These are phyloP conservation scores for Solanum dulcamara DNA, from an alignment of 257 asterid species.

Conservation along the genomic window DNA sequence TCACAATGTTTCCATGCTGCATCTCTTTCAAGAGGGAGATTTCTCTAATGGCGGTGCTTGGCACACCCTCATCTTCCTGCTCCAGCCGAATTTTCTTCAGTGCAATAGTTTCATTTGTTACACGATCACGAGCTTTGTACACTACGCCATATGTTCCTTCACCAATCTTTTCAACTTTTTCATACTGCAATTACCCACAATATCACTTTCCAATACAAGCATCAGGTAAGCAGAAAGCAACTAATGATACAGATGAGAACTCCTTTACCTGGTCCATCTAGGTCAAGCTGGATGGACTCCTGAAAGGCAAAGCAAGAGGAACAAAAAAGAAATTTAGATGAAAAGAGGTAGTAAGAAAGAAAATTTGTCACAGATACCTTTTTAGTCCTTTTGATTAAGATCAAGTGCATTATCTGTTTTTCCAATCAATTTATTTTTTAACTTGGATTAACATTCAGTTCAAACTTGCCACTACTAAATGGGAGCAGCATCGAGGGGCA, in stretches of 20 bases:
- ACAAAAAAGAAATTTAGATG: neutral
- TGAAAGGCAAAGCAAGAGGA: neutral
- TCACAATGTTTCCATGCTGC: conserved; percentile 90
- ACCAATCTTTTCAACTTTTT: conserved; percentile 93
- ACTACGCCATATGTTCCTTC: conserved; percentile 98
- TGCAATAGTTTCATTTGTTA: conserved; percentile 84
- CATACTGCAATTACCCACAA: conserved; percentile 45
- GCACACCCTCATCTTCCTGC: conserved; percentile 99
- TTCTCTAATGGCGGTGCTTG: conserved; percentile 94
- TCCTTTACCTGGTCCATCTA: conserved; percentile 77
- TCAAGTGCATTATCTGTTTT: neutral
- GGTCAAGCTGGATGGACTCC: conserved; percentile 13
- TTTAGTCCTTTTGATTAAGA: neutral
- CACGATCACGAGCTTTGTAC: conserved; percentile 89
- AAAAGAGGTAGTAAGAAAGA: neutral
- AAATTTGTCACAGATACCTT: neutral
- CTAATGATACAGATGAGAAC: neutral
- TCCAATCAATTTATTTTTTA: neutral
- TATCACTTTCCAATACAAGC: conserved; percentile 1
- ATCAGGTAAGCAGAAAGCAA: neutral
- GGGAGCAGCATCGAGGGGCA: neutral
- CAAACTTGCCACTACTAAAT: neutral
- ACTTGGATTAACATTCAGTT: neutral
- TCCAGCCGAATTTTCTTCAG: conserved; percentile 92
- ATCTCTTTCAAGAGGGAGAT: conserved; percentile 91